phyloP scores from a whole-genome alignment of 495 filamentous ascomycete species.

The Pseudoneurospora amorphoporcata region DNA sequence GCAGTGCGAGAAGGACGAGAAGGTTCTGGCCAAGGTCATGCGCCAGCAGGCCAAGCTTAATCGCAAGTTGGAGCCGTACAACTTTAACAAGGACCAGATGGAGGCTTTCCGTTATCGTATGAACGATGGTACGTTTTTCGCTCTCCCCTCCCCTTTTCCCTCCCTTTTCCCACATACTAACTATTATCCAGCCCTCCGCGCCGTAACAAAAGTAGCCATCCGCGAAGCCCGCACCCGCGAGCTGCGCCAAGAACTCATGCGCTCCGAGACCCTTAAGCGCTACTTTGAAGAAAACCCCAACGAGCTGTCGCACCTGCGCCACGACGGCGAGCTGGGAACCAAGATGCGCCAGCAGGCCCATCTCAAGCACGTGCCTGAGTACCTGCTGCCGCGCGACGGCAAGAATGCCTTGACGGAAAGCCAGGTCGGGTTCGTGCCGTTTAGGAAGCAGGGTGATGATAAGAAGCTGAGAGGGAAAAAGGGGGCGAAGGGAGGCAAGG shows the following conservation, averaged over 20 bases:
- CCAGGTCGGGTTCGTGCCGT: constrained; percentile 61
- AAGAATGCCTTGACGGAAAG: constrained; percentile 52
- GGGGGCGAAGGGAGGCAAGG: constrained; percentile 44
- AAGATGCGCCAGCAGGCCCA: constrained; percentile 71
- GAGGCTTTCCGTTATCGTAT: constrained; percentile 92
- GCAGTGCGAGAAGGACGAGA: constrained; percentile 70
- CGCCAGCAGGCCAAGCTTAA: constrained; percentile 61
- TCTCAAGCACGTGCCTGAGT: constrained; percentile 91
- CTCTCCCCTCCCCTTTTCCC: neutral
- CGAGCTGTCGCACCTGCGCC: constrained; percentile 74
- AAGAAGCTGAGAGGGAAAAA: constrained; percentile 52
- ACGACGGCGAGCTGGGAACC: constrained; percentile 75
- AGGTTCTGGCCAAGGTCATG: constrained; percentile 62
- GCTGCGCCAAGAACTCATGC: constrained; percentile 77
- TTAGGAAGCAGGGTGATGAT: constrained; percentile 51
- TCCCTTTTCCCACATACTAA: neutral
- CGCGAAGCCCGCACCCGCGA: constrained; percentile 84
- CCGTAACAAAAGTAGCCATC: constrained; percentile 71
- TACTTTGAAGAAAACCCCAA: constrained; percentile 96
- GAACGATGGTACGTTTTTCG: constrained; percentile 53
- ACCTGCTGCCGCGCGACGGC: constrained; percentile 75
- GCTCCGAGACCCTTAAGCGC: constrained; percentile 84
- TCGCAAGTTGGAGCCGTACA: constrained; percentile 74
- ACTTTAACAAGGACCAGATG: constrained; percentile 88
- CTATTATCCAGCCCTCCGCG: constrained; percentile 37